Evolutionary conservation across 345 rosid species (phyloP), one percentile per base, ranked within the genome.

Genomic region (Eutrema japonicum): DNA sequence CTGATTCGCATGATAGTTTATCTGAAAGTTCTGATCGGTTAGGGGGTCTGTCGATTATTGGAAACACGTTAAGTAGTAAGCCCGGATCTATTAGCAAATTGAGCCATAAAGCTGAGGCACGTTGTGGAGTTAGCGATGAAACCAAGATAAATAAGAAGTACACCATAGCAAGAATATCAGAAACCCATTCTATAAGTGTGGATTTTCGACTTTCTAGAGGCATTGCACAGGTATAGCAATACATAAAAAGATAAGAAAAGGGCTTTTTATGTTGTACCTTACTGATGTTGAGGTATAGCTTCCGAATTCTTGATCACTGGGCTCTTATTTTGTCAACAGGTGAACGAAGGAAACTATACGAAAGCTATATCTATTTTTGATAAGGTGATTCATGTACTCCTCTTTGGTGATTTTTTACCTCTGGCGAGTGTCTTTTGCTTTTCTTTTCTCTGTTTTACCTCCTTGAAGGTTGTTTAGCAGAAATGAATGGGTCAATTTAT

Each of bases 131-230:
- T 55, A 64, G 62, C 52, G 86, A 83, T 51, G 90, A 71, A 66
- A 55, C 43, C 60, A 89, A 79, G 87, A 83, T 63, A 75, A 85
- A 56, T 66, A 89, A 83, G 71, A 87, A 87, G 71, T 82, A 82
- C 66, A 79, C 82, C 80, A 85, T 84, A 42, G 79, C 96, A 64
- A 88, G 78, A 82, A 74, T 87, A 69, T 85, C 96, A 64, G 89
- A 85, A 80, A 76, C 79, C 57, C 84, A 87, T 67, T 89, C 99
- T 40, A 89, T 91, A 75, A 95, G 88, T 72, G 88, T 95, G 64
- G 97, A 92, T 83, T 88, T 95, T 52, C 89, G 99, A 59, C 84
- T 92, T 35, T 95, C 99, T 73, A 86, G 96, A 84, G 99, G 99
- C 71, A 95, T 91, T 77, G 93, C 97, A 16, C 96, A 91, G 93